Percentiles rank a stretch among this genome's conserved stretches.
phyloP scores from a whole-genome alignment of 2,329 filamentous ascomycete genomes.

The Ambrosiella cleistominuta region DNA sequence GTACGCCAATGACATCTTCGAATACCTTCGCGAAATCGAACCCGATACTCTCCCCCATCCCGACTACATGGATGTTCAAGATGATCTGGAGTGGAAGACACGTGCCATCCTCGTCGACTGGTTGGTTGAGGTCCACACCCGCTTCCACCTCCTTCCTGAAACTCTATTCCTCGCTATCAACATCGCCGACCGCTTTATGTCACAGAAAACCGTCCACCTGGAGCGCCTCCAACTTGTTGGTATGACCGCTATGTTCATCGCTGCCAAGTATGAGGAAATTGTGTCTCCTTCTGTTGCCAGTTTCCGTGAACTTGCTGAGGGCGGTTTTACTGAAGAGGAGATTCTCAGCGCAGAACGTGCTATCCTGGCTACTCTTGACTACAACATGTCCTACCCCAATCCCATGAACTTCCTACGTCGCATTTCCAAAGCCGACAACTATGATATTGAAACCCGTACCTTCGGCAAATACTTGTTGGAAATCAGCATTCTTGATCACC shows the following conservation, averaged over 20 bases:
- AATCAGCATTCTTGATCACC: constrained; percentile 86
- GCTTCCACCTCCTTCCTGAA: constrained; percentile 88
- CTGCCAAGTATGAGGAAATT: constrained; percentile 97
- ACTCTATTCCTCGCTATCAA: constrained; percentile 94
- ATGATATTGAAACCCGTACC: constrained; percentile 94
- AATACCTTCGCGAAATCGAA: constrained; percentile 82
- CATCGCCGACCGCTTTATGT: constrained; percentile 95
- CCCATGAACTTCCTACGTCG: constrained; percentile 99
- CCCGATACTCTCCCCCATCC: constrained; percentile 64
- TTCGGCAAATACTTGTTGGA: constrained; percentile 96
- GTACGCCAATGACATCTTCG: constrained; percentile 93
- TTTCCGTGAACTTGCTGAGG: constrained; percentile 92
- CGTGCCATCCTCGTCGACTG: constrained; percentile 93
- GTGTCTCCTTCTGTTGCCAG: constrained; percentile 92
- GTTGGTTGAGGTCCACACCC: constrained; percentile 95
- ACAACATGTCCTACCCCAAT: constrained; percentile 96
- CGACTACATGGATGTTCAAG: constrained; percentile 87
- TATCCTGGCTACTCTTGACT: constrained; percentile 77
- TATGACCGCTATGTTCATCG: constrained; percentile 98
- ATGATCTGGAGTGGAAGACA: constrained; percentile 96
- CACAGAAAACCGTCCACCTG: constrained; percentile 84
- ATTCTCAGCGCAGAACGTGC: constrained; percentile 96
- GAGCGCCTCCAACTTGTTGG: constrained; percentile 92
- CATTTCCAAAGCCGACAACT: constrained; percentile 98
- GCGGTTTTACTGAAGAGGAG: constrained; percentile 87